These are phyloP conservation scores for Neofusicoccum kwambonambiense DNA, from an alignment of 2,329 filamentous ascomycete genomes.

Conservation along the genomic window DNA sequence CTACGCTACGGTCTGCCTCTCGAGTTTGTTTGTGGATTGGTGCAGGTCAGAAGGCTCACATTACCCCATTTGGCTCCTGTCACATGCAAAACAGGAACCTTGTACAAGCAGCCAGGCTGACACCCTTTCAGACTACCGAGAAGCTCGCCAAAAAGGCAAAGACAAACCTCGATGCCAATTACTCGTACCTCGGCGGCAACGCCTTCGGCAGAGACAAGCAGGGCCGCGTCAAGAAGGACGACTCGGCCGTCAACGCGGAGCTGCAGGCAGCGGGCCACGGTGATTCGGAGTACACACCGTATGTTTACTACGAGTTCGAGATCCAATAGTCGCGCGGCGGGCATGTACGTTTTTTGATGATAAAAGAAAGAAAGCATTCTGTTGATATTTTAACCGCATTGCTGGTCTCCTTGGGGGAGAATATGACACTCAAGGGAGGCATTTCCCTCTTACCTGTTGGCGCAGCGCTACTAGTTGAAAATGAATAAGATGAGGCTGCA, in stretches of 20 bases:
- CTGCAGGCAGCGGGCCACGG: constrained; percentile 73
- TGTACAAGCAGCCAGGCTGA: not conserved
- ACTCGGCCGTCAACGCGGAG: constrained; percentile 73
- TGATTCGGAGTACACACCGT: constrained; percentile 86
- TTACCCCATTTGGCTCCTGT: not conserved
- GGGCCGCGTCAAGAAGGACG: constrained; percentile 86
- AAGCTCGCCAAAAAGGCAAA: constrained; percentile 76
- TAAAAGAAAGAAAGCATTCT: constrained; percentile 13
- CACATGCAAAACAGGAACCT: not conserved
- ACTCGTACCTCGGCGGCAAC: constrained; percentile 91
- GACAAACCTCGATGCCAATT: constrained; percentile 69
- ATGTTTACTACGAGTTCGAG: constrained; percentile 95
- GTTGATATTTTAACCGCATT: constrained; percentile 9
- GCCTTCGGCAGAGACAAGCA: constrained; percentile 92
- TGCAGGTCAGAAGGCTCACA: constrained; percentile 61
- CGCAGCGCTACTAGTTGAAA: too few species aligned
- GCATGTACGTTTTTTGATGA: not conserved
- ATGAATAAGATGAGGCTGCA: too few species aligned
- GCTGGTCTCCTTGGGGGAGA: not conserved
- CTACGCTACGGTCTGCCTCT: constrained; percentile 89
- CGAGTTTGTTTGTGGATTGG: constrained; percentile 79
- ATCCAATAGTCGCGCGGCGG: constrained; percentile 44
- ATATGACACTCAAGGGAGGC: too few species aligned
- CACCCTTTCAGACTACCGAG: constrained; percentile 64
- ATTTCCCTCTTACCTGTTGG: too few species aligned